These are phyloP conservation scores for Pisolithus sp. DNA, from an alignment of 768 basidiomycete genomes.

Conservation along the genomic window DNA sequence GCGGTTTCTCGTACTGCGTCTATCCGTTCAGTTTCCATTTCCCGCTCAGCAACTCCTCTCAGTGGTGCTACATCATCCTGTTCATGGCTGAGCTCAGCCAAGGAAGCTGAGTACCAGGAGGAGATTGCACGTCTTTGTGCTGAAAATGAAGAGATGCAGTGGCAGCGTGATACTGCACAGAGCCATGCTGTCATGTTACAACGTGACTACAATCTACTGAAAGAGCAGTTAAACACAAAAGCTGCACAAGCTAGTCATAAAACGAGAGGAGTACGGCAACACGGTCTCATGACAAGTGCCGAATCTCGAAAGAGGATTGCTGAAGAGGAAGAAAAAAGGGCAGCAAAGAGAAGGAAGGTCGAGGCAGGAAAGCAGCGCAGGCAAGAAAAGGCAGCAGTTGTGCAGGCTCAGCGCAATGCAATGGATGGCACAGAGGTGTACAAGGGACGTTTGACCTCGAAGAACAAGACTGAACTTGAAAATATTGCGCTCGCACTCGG, in stretches of 20 bases:
- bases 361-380: background rate
- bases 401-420: background rate
- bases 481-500: no score
- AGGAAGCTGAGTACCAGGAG: background rate
- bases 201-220: background rate
- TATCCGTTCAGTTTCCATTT: background rate
- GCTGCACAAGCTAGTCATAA: background rate
- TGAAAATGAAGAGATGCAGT: background rate
- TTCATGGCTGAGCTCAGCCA: background rate
- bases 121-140: background rate
- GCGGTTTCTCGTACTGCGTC: slow-evolving; percentile 1
- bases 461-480: no score
- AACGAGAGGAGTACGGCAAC: background rate
- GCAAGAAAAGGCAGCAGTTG: background rate
- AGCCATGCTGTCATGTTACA: background rate
- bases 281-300: background rate
- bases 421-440: background rate
- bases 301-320: background rate
- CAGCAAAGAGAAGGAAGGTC: background rate
- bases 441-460: background rate
- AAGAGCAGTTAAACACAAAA: background rate
- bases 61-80: background rate
- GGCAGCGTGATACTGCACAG: background rate
- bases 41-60: background rate
- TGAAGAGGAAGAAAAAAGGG: background rate